Percentiles rank a stretch among this genome's conserved stretches.
These are phyloP conservation scores for Helianthus tuberosus DNA, from an alignment of 129 eudicot genomes.

Conservation along the genomic window DNA sequence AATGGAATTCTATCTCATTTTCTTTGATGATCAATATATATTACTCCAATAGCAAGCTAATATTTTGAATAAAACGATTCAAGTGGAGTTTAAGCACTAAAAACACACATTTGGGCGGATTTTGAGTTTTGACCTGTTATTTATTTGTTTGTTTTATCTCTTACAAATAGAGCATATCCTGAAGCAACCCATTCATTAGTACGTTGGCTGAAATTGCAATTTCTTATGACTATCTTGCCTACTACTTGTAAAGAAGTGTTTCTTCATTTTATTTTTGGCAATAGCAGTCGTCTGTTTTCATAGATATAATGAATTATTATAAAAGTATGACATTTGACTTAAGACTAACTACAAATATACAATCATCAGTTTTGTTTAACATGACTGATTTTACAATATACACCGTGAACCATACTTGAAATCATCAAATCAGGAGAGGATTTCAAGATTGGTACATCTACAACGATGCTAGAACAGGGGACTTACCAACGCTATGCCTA, in stretches of 20 bases:
- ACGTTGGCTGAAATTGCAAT: background rate
- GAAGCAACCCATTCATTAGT: background rate
- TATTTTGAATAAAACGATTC: too few relatives aligned
- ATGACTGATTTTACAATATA: constrained; percentile 27
- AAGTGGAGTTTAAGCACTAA: too few relatives aligned
- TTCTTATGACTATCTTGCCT: background rate
- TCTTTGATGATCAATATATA: too few relatives aligned
- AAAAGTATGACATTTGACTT: too few relatives aligned
- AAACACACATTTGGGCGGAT: too few relatives aligned
- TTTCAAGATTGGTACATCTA: constrained; percentile 81
- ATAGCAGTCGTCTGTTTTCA: constrained; percentile 13
- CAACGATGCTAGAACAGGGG: too few relatives aligned
- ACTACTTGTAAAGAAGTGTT: background rate
- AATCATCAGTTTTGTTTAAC: background rate
- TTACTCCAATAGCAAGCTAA: too few relatives aligned
- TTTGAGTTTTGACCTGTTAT: too few relatives aligned
- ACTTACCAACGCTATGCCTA: too few relatives aligned
- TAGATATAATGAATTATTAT: background rate
- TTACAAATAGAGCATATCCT: background rate
- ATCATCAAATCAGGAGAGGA: constrained; percentile 95
- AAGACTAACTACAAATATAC: background rate
- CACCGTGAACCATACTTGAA: constrained; percentile 95
- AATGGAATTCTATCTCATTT: background rate
- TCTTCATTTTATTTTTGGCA: constrained; percentile 2
- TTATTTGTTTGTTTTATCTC: too few relatives aligned